Base-by-base conservation (phyloP, 805 yeast species). In the Groenewaldozyma salmanticensis region DNA sequence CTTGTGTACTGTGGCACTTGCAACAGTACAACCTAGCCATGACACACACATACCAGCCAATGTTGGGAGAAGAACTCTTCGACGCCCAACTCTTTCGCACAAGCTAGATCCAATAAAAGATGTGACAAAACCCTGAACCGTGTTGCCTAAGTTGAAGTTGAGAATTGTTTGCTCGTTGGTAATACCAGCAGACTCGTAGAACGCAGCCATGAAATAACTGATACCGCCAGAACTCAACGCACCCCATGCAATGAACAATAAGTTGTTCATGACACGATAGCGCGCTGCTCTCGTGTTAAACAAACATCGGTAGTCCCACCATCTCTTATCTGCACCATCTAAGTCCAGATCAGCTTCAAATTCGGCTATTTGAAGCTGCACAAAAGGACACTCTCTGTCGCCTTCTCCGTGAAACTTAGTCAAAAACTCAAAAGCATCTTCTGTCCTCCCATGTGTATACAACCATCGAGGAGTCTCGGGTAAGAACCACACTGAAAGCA, bases 41-140 rank as follows among this genome's bases (percentile, higher is more conserved):
- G 48, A 39, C 3, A 46, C 6, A 5, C 53, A 42, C 31, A 49
- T 39, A 4, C 55, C 57, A 7, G 44, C 33, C 21, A 50, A 42
- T 11, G 55, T 47, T 38, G 38, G 35, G 33, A 58, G 39, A 16
- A 57, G 42, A 44, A 49, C 40, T 16, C 46, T 52, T 40, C 59
- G 47, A 40, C 61, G 51, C n/a, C 59, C 59, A 16, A 54, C 37
- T 15, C 38, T 38, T 20, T 57, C 56, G 22, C 50, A 51, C 5
- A 50, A 49, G n/a, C 47, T 39, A n/a, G 57, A 45, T 19, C 52
- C 52, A 18, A 39, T 5, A 21, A 35, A 34, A 7, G 51, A 32
- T 31, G 31, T 7, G 3, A 27, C 37, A 22, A 40, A 36, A 21
- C 33, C 31, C 20, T 22, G 32, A 19, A 37, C 17, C 19, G 17